A percentile compares a stretch with the other conserved stretches of the same genome.
phyloP scores from a whole-genome alignment of 176 grass and related monocot species.

The Poa annua region DNA sequence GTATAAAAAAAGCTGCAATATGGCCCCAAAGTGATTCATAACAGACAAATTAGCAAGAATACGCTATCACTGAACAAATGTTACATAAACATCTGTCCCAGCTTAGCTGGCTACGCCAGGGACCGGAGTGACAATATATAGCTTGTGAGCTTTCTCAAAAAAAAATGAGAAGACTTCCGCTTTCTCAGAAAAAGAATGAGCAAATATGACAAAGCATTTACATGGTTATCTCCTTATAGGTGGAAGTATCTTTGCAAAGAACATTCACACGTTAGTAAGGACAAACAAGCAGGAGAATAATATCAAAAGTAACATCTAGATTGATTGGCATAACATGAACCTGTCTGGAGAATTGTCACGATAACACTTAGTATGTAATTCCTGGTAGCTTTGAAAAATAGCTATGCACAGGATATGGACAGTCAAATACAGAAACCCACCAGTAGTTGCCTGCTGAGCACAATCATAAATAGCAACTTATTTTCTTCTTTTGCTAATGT shows the following conservation, averaged over 20 bases:
- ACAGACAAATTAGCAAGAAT: conserved; percentile 1
- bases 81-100: conserved; percentile 13
- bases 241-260: conserved; percentile 20
- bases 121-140: neutral
- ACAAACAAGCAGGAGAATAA: neutral
- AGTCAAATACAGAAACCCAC: neutral
- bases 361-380: conserved; percentile 7
- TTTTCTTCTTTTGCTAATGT: neutral
- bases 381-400: neutral
- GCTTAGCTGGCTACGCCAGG: neutral
- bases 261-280: neutral
- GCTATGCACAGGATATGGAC: neutral
- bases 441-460: neutral
- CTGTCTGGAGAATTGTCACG: neutral
- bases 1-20: neutral
- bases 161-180: neutral
- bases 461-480: conserved; percentile 15
- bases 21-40: neutral
- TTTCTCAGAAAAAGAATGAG: conserved; percentile 3
- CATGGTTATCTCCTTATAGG: neutral
- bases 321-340: conserved; percentile 12
- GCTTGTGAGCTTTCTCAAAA: neutral
- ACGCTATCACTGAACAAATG: conserved; percentile 7
- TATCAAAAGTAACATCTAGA: conserved; percentile 25
- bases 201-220: neutral